phyloP scores from a whole-genome alignment of 176 grass and related monocot species.

The Cenchrus americanus region DNA sequence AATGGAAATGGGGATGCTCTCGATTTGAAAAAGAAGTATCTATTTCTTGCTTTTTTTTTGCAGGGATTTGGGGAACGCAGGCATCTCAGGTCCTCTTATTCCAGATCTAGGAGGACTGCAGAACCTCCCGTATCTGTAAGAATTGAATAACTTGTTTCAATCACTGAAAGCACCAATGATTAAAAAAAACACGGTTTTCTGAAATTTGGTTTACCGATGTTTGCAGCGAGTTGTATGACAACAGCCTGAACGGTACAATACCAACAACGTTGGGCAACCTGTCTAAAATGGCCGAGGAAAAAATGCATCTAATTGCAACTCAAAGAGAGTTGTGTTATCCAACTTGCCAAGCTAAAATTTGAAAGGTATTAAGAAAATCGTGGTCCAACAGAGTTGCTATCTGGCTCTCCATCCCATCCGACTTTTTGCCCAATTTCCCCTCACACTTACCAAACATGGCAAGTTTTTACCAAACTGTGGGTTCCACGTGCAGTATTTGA shows the following conservation, averaged over 20 bases:
- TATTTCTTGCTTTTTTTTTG: background rate
- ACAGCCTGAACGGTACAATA: constrained; percentile 9
- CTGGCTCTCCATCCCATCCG: no score
- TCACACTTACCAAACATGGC: no score
- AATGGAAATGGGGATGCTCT: no score
- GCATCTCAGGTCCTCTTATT: constrained; percentile 48
- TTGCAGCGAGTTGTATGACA: constrained; percentile 1
- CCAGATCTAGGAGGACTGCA: constrained; percentile 42
- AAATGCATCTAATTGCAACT: no score
- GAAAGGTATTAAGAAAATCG: no score
- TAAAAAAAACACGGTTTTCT: background rate
- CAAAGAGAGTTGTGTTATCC: no score
- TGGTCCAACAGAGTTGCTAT: no score
- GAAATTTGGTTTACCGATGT: background rate
- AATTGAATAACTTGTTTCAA: background rate
- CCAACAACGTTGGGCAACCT: constrained; percentile 17
- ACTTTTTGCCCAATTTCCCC: no score
- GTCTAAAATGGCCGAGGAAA: background rate
- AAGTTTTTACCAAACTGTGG: no score
- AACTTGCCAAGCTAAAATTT: background rate
- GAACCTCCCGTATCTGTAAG: constrained; percentile 51
- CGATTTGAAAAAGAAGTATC: no score
- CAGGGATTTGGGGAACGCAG: constrained; percentile 50
- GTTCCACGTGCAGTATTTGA: no score
- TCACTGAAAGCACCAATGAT: background rate